These are phyloP conservation scores for Colletotrichum salicis DNA, from an alignment of 2,329 filamentous ascomycete genomes.

Conservation along the genomic window DNA sequence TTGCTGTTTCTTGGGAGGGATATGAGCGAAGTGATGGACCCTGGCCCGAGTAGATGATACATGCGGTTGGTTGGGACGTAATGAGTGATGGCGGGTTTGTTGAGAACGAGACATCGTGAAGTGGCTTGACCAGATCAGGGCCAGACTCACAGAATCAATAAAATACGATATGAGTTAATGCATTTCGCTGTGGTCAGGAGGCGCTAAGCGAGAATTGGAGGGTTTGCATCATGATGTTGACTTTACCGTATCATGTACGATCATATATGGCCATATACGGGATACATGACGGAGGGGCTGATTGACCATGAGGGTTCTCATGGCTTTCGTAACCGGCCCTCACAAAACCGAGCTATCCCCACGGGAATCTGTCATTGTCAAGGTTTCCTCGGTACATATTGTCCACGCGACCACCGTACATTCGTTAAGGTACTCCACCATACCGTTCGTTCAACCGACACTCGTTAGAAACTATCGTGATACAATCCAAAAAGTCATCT, in stretches of 20 bases:
- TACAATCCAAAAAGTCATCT: background rate
- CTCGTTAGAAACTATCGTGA: background rate
- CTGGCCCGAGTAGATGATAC: background rate
- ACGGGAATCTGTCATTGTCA: background rate
- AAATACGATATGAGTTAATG: background rate
- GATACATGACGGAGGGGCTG: conserved; percentile 13
- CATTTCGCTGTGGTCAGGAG: background rate
- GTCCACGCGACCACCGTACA: background rate
- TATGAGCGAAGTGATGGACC: background rate
- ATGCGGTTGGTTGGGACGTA: conserved; percentile 1
- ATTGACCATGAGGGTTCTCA: conserved; percentile 11
- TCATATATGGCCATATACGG: background rate
- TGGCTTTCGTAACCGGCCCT: background rate
- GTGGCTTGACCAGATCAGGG: background rate
- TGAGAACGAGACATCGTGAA: background rate
- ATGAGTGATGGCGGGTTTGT: background rate
- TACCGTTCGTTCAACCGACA: conserved; percentile 9
- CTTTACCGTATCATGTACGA: background rate
- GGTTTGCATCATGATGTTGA: background rate
- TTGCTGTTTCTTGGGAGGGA: background rate
- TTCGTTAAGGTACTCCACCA: conserved; percentile 1
- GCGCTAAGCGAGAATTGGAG: background rate
- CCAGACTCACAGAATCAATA: conserved; percentile 6
- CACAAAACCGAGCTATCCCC: background rate
- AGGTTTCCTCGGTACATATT: conserved; percentile 1